Evolutionary conservation across 345 rosid genomes (phyloP).

Genomic region (Kandelia obovata): DNA sequence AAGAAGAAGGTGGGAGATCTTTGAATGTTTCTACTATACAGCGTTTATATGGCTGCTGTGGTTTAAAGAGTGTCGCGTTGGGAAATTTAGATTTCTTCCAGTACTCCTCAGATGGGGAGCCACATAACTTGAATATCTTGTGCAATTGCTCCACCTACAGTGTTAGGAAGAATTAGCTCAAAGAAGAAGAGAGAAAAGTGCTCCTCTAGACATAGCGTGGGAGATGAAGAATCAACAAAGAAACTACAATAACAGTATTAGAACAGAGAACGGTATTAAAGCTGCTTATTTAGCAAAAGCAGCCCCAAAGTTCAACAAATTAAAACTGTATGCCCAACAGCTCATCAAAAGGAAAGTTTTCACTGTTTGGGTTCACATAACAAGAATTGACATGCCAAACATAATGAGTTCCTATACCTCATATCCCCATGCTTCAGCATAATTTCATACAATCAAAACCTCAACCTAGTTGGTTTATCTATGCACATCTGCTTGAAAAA

Average conservation of each 20-base stretch:
- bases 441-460: not conserved
- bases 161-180: not conserved
- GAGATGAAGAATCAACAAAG: too few relatives aligned
- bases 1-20: conserved; percentile 58
- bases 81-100: conserved; percentile 83
- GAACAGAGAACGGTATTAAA: too few relatives aligned
- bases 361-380: too few relatives aligned
- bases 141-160: conserved; percentile 85
- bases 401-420: too few relatives aligned
- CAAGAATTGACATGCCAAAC: too few relatives aligned
- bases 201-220: too few relatives aligned
- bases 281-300: too few relatives aligned
- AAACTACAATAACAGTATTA: too few relatives aligned
- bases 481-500: not conserved
- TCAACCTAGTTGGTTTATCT: not conserved
- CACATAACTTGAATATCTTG: conserved; percentile 86
- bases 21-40: conserved; percentile 68
- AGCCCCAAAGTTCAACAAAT: too few relatives aligned
- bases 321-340: too few relatives aligned
- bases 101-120: conserved; percentile 82
- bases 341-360: too few relatives aligned
- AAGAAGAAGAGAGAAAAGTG: conserved; percentile 17
- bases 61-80: conserved; percentile 77
- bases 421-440: not conserved
- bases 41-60: conserved; percentile 70